Evolutionary conservation across 2,329 filamentous ascomycete species (phyloP), one percentile per base, ranked within the genome.

Genomic region (Xylariales sp.): DNA sequence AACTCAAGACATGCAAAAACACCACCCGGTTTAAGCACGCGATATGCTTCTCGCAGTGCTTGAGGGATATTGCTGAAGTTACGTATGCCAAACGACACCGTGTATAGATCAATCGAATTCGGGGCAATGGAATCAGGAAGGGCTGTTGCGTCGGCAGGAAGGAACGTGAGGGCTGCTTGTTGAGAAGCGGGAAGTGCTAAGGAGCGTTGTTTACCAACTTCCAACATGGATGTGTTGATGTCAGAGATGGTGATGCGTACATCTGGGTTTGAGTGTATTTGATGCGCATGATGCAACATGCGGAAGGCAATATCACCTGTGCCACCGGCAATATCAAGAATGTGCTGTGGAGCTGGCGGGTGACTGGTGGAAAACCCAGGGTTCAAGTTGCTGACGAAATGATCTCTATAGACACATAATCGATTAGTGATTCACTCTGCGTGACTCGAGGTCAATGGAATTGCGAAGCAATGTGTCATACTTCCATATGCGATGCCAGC

Each of bases 271-370:
- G 78, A 69, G 70, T 95, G 88, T 57, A 94, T 72, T 45, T 76
- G 77, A 34, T 87, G 86, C 17, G 88, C 83, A 59, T 95, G 88
- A 65, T 91, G 83, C 39, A 98, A 83, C 71, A 96, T 85, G 50
- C 93, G 89, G 69, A 97, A 96, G 41, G 93, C 93, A 56, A 98
- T 96, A 66, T 98, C 93, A 49, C 93, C 93, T 5, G 93, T 97
- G 53, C 93, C 93, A 56, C 94, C 93, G 27, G 94, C 93, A 37
- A 98, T 88, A 65, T 98, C 93, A 56, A 98, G 85, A 60, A 98
- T 93, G 53, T 88, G 66, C 70, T 80, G 75, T 1, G 74, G 66
- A 2, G 63, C 51, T 20, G 70, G 63, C 5, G 69, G 67, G 42
- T 61, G 57, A 32, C 57, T 53, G 41, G 65, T 54, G 30, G 71